A percentile compares a stretch with the other conserved stretches of the same genome.
These are phyloP conservation scores for Endothia cerciana DNA, from an alignment of 2,329 filamentous ascomycete genomes.

Conservation along the genomic window DNA sequence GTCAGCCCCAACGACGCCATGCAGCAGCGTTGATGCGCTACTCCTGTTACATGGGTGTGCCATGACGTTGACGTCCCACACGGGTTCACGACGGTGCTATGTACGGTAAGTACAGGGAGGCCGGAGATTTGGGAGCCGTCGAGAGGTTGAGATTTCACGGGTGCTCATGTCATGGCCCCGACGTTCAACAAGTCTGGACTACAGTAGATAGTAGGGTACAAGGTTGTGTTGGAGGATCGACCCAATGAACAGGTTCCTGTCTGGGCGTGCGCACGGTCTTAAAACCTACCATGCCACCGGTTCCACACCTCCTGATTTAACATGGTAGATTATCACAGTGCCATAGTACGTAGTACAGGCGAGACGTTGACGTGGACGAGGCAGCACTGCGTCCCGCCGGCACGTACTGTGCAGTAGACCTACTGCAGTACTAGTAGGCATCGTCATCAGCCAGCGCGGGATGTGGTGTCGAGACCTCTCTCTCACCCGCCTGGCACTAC, in stretches of 20 bases:
- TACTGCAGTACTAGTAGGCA: too few relatives aligned
- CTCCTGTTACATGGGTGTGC: background rate
- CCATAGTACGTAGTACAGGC: background rate
- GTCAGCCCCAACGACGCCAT: background rate
- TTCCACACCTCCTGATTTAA: constrained; percentile 1
- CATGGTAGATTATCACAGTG: too few relatives aligned
- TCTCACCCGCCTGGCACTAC: too few relatives aligned
- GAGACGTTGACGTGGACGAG: too few relatives aligned
- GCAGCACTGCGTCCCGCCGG: too few relatives aligned
- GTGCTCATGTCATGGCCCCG: background rate
- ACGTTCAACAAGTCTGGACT: background rate
- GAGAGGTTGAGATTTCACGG: background rate
- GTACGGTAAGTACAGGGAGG: background rate
- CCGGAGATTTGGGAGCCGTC: background rate
- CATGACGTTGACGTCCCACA: background rate
- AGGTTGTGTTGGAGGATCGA: background rate
- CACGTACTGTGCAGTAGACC: too few relatives aligned
- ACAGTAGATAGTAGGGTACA: background rate
- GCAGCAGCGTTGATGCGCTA: background rate
- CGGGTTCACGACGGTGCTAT: background rate
- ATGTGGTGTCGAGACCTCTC: too few relatives aligned
- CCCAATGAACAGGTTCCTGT: background rate
- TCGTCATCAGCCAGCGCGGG: too few relatives aligned
- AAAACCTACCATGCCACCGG: background rate
- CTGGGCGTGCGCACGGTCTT: background rate